These are phyloP conservation scores for Paramyrothecium roridum DNA, from an alignment of 2,329 filamentous ascomycete genomes.

Conservation along the genomic window DNA sequence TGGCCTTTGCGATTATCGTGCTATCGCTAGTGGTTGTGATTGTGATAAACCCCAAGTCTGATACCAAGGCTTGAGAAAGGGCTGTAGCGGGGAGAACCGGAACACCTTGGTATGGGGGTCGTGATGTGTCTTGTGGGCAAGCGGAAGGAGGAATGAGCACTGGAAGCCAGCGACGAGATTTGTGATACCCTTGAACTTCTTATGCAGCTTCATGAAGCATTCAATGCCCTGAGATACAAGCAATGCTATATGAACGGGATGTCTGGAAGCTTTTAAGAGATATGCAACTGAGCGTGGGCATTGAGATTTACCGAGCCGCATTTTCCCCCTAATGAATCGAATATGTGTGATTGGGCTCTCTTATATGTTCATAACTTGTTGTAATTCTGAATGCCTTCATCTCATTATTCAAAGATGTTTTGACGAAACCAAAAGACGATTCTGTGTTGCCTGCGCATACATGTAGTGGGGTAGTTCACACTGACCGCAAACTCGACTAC, in stretches of 20 bases:
- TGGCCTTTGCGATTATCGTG: conserved; percentile 63
- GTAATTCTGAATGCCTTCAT: no score
- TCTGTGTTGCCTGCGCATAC: no score
- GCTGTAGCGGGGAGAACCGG: no score
- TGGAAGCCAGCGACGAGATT: neutral
- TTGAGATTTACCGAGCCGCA: no score
- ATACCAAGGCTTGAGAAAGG: conserved; percentile 3
- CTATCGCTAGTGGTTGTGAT: conserved; percentile 58
- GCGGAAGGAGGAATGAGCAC: neutral
- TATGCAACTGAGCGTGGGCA: no score
- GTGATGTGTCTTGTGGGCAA: neutral
- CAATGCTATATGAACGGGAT: no score
- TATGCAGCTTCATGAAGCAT: neutral
- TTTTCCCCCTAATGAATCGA: no score
- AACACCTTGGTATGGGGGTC: neutral
- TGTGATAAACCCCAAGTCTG: conserved; percentile 41
- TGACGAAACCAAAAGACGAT: no score
- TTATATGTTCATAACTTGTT: no score
- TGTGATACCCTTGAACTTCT: neutral
- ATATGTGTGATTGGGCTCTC: no score
- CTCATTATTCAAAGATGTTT: no score
- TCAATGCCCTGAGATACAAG: neutral
- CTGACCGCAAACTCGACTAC: conserved; percentile 1
- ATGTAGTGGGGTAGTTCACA: conserved; percentile 14
- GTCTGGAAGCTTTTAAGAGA: no score